These are phyloP conservation scores for Ambrosia trifida DNA, from an alignment of 129 eudicot species.

Conservation along the genomic window DNA sequence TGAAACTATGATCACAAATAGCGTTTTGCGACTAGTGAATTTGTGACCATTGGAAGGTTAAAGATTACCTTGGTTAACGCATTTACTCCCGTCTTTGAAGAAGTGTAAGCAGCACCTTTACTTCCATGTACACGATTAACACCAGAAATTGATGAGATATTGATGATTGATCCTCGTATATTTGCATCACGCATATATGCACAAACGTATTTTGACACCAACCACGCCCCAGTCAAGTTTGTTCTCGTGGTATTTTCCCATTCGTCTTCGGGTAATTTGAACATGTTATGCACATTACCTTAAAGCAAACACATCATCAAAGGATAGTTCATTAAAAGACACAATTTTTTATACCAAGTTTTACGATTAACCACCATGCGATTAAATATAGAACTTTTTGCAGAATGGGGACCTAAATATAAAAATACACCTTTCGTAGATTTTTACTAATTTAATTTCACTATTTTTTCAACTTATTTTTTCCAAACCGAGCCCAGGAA, in stretches of 20 bases:
- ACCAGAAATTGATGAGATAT: conserved; percentile 73
- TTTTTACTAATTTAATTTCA: too few relatives aligned
- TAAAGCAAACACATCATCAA: background rate
- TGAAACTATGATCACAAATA: too few relatives aligned
- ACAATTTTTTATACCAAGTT: too few relatives aligned
- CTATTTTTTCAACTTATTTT: too few relatives aligned
- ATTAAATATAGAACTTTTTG: too few relatives aligned
- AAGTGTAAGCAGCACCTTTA: conserved; percentile 55
- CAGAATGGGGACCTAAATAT: too few relatives aligned
- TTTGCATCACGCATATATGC: conserved; percentile 64
- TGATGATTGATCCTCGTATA: conserved; percentile 64
- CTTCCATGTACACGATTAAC: conserved; percentile 70
- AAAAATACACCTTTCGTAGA: too few relatives aligned
- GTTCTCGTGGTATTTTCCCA: conserved; percentile 55
- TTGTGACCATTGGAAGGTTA: background rate
- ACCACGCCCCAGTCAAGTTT: conserved; percentile 54
- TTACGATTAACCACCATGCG: too few relatives aligned
- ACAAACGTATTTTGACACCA: conserved; percentile 52
- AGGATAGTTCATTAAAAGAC: background rate
- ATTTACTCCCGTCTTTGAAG: conserved; percentile 64
- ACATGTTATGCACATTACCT: conserved; percentile 54
- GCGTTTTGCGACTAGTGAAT: background rate
- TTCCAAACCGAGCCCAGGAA: too few relatives aligned
- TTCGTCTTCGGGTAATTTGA: conserved; percentile 68
- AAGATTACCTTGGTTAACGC: conserved; percentile 41